These are phyloP conservation scores for Somion occarium DNA, from an alignment of 1,284 basidiomycete species.

Conservation along the genomic window DNA sequence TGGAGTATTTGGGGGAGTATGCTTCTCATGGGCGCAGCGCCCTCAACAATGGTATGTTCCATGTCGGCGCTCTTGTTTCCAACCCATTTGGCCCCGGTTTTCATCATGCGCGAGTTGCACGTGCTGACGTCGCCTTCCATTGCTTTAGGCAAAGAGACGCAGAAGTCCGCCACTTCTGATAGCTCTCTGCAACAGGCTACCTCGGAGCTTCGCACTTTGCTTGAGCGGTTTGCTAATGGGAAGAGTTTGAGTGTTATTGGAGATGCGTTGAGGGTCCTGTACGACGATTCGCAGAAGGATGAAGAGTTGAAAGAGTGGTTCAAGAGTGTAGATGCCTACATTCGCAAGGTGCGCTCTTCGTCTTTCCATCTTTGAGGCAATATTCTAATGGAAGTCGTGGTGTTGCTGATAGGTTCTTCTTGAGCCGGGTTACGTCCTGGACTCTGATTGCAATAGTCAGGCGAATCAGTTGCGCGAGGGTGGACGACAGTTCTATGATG, in stretches of 20 bases:
- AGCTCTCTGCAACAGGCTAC: conserved; percentile 53
- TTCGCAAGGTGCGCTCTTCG: conserved; percentile 49
- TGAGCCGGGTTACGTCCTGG: conserved; percentile 86
- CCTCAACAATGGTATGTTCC: conserved; percentile 28
- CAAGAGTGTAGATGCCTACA: conserved; percentile 56
- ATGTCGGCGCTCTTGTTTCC: too few relatives aligned
- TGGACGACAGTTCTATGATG: conserved; percentile 78
- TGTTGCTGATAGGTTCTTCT: conserved; percentile 53
- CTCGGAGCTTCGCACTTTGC: conserved; percentile 68
- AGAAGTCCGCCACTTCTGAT: conserved; percentile 35
- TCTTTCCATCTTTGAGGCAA: background rate
- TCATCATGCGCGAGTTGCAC: background rate
- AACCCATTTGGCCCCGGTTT: too few relatives aligned
- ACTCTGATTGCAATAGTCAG: conserved; percentile 66
- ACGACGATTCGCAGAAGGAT: conserved; percentile 75
- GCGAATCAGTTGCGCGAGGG: conserved; percentile 59
- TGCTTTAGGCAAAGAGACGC: conserved; percentile 29
- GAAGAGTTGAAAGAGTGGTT: conserved; percentile 80
- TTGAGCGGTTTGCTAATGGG: conserved; percentile 90
- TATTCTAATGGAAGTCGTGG: background rate
- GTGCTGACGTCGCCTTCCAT: background rate
- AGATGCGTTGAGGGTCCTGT: conserved; percentile 70
- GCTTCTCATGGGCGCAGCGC: conserved; percentile 56
- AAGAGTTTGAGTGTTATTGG: conserved; percentile 63
- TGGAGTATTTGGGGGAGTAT: conserved; percentile 74